Evolutionary conservation across 768 basidiomycete species (phyloP), one percentile per base, ranked within the genome.

Genomic region (Krasilnikovozyma curviuscula): DNA sequence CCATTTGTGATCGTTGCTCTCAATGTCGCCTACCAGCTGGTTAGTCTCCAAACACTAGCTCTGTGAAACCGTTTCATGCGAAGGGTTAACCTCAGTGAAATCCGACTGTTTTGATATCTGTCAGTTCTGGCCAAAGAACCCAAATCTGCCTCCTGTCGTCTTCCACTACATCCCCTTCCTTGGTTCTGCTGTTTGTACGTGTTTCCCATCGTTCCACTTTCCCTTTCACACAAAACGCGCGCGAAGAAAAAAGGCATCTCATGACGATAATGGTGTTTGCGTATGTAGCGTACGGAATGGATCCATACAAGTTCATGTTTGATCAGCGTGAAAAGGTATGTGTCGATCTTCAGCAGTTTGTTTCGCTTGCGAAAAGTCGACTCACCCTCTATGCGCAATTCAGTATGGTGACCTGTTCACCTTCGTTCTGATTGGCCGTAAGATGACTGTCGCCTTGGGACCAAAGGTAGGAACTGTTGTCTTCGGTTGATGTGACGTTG

Each of bases 321-420:
- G 67, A 72, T 32, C 81, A 78, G 59, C 73, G 66, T 23, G 66
- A 61, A 19, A 63, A 65, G 59, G 65, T 66, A 31, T 42, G 65
- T 55, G 12, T 29, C 10, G 29, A 41, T 14, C 35, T 24, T 25
- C 48, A 18, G 12, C 14, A 14, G 14, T 27, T 24, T 18, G 27
- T 3, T 12, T n/a, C 14, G 10, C 29, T 13, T 10, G 24, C 41
- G 13, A 28, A 27, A 27, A 4, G 9, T 21, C 19, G 34, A n/a
- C 28, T 3, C 23, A 48, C n/a, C 12, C 2, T 37, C 32, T 43
- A 7, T 19, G 9, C 49, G 21, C 34, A 19, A 37, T 38, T 19
- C 50, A 98, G 93, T 79, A 97, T 59, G 93, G 93, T 48, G 74
- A 93, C 53, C 77, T 97, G n/a, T 98, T 97, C 70, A 89, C 89